Conservation (phyloP, 352 stramenopile species). For the Achlya hypogyna region DNA sequence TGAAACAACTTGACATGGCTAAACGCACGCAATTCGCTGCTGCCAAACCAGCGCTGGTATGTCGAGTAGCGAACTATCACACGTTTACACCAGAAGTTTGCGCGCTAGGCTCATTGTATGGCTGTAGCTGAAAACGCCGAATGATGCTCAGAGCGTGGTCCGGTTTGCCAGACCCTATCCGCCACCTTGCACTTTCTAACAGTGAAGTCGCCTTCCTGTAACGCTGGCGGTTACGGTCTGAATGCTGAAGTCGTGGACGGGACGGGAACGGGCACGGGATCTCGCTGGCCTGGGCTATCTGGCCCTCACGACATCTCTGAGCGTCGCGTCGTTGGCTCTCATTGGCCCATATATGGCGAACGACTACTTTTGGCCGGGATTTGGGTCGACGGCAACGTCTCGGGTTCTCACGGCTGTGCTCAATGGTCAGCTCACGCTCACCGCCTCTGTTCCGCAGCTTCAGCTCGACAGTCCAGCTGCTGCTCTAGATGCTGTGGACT, state of each 20-base stretch:
- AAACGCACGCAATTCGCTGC: neutral
- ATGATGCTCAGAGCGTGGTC: too few species aligned
- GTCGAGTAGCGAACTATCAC: too few species aligned
- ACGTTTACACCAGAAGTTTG: too few species aligned
- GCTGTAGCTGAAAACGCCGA: too few species aligned
- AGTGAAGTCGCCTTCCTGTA: too few species aligned
- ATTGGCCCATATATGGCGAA: slow-evolving; percentile 1
- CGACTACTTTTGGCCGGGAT: slow-evolving; percentile 13
- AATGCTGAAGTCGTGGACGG: too few species aligned
- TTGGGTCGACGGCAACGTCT: neutral
- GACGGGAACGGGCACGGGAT: neutral
- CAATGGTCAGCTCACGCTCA: slow-evolving; percentile 2
- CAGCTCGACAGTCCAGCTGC: neutral
- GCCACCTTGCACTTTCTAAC: too few species aligned
- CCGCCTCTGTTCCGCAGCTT: neutral
- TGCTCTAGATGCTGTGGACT: neutral
- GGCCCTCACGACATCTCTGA: neutral
- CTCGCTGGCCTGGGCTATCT: neutral
- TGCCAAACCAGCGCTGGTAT: too few species aligned
- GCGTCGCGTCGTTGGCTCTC: neutral
- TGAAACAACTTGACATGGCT: too few species aligned
- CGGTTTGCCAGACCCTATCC: too few species aligned
- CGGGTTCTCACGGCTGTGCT: slow-evolving; percentile 5
- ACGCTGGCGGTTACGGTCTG: too few species aligned
- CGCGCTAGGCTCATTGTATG: too few species aligned